Evolutionary conservation across 495 filamentous ascomycete genomes (phyloP).

Genomic region (Penicillium subrubescens): DNA sequence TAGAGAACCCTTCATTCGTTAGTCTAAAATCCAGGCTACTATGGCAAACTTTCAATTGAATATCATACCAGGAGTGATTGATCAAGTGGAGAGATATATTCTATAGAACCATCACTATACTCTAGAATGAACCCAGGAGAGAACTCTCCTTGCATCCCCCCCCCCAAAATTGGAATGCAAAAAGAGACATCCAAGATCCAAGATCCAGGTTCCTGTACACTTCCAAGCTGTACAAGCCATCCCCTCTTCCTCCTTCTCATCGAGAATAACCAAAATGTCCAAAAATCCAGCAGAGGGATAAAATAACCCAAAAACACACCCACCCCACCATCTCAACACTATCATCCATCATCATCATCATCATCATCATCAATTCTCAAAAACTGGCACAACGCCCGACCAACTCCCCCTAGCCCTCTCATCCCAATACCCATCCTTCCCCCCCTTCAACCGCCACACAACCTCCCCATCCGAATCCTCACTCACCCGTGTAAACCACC

Average conservation of each 20-base stretch:
- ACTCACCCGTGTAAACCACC: constrained; percentile 76
- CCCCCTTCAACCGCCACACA: constrained; percentile 77
- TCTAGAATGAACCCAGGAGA: neutral
- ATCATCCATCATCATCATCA: no score
- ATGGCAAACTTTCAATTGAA: no score
- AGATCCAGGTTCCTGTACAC: neutral
- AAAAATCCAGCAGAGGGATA: neutral
- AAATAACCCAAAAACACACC: neutral
- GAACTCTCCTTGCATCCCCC: neutral
- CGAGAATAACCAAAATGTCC: neutral
- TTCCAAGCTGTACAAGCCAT: neutral
- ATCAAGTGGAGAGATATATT: constrained; percentile 1
- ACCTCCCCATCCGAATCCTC: constrained; percentile 62
- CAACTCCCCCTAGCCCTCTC: constrained; percentile 70
- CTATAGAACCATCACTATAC: neutral
- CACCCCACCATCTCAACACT: neutral
- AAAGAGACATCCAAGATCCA: neutral
- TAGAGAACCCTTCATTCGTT: no score
- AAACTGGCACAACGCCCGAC: constrained; percentile 71
- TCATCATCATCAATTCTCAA: constrained; percentile 48
- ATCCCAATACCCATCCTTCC: constrained; percentile 92
- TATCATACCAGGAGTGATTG: neutral
- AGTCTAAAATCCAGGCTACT: no score
- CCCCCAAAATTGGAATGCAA: neutral
- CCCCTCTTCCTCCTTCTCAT: neutral